Evolutionary conservation across 306 rosid genomes (phyloP).

Genomic region (Casuarina glauca): DNA sequence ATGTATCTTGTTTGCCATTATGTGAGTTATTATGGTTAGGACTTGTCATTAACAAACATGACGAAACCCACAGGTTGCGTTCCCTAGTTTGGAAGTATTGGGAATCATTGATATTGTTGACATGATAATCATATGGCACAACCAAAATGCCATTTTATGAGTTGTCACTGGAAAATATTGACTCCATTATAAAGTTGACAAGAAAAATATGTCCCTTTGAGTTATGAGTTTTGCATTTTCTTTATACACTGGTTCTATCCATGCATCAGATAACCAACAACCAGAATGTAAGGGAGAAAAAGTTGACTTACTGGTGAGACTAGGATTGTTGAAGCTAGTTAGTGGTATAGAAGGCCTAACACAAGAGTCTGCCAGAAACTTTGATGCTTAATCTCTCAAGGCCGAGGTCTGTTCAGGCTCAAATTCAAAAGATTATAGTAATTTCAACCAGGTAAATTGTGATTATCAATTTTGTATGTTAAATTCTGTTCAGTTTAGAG

Average conservation of each 20-base stretch:
- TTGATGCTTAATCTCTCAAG: conserved; percentile 62
- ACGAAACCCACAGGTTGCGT: neutral
- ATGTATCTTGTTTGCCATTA: no score
- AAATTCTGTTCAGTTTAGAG: no score
- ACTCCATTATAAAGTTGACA: neutral
- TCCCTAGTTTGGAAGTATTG: no score
- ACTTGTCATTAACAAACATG: neutral
- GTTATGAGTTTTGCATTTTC: neutral
- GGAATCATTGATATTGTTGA: neutral
- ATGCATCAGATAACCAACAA: conserved; percentile 53
- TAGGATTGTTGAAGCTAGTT: conserved; percentile 75
- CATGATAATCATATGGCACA: conserved; percentile 8
- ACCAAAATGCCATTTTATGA: no score
- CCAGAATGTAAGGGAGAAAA: conserved; percentile 78
- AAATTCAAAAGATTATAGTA: conserved; percentile 81
- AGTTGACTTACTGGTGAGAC: conserved; percentile 71
- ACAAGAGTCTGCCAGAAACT: conserved; percentile 72
- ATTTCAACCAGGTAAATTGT: conserved; percentile 72
- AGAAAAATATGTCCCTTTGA: conserved; percentile 2
- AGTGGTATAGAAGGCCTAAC: conserved; percentile 65
- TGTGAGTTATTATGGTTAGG: no score
- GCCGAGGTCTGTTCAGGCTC: conserved; percentile 85
- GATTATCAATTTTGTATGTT: no score
- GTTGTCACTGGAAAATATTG: conserved; percentile 1
- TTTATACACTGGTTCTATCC: conserved; percentile 2